Evolutionary conservation across 306 rosid species (phyloP), one percentile per base, ranked within the genome.

Genomic region (Delonix regia): DNA sequence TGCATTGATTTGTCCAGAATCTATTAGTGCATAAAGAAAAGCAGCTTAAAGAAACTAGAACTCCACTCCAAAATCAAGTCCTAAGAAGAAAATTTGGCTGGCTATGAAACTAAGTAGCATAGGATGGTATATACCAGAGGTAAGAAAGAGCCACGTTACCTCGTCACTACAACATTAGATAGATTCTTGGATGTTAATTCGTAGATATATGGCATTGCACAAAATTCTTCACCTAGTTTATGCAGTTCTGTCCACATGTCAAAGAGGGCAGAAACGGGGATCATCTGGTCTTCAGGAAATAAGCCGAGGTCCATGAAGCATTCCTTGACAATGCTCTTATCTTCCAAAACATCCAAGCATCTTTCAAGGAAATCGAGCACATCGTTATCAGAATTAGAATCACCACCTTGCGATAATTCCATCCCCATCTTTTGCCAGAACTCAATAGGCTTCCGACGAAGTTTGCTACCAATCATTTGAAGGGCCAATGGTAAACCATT

Each of bases 271-370:
- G 89, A 27, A 56, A 75, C 94, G 62, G 88, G 88, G 33, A 94
- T 87, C 74, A 86, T 87, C 68, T 79, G 90, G 69, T 87, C 92
- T 78, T 87, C 94, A 1, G 92, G 97, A 73, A 94, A 91, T 14
- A 88, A 82, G 30, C 91, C 92, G 0, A 94, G 77, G 81, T 94
- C 98, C 78, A 86, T 39, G 89, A 94, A 94, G 76, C 88, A 86
- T 63, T 86, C 88, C 79, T 83, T 85, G 63, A 75, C 24, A n/a
- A 52, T 48, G 42, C 41, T 45, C 80, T 79, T 71, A 28, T 83
- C 65, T 41, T 84, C 91, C 81, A 84, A 75, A 4, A 80, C 82
- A 73, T 91, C 90, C 69, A 93, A 69, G 78, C 86, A 87, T 48
- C 85, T 87, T 77, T 88, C 80, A 49, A 89, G 93, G 73, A 66